phyloP scores from a whole-genome alignment of 257 asterid species.

The Solanum pinnatisectum region DNA sequence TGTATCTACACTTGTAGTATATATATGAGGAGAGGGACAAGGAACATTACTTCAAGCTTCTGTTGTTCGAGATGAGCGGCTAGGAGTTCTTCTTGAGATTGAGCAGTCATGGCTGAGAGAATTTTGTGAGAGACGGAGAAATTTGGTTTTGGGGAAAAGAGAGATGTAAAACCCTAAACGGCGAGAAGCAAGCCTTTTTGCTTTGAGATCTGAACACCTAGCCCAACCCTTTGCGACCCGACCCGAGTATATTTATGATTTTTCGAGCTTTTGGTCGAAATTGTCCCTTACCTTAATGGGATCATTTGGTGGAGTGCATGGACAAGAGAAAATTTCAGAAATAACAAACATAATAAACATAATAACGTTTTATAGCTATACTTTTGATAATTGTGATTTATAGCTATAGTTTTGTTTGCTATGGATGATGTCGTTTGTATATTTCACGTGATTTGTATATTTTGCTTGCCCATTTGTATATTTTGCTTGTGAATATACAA shows the following conservation, averaged over 20 bases:
- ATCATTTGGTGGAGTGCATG: background rate
- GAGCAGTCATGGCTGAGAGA: slow-evolving; percentile 36
- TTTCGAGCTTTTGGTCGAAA: background rate
- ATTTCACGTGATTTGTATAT: background rate
- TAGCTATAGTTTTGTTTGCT: background rate
- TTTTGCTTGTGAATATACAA: too few relatives aligned
- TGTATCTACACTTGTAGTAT: background rate
- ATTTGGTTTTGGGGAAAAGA: background rate
- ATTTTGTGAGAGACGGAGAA: background rate
- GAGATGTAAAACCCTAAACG: background rate
- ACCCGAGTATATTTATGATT: background rate
- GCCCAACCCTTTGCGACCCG: background rate
- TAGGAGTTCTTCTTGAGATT: slow-evolving; percentile 40
- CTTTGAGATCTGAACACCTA: background rate
- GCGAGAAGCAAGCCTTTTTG: background rate
- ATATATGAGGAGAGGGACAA: background rate
- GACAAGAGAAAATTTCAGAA: too few relatives aligned
- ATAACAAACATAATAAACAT: background rate
- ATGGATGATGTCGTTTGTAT: background rate
- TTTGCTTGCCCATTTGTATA: too few relatives aligned
- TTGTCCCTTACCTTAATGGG: background rate
- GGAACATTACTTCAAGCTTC: slow-evolving; percentile 29
- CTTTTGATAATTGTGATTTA: background rate
- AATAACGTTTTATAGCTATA: too few relatives aligned
- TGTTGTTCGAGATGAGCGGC: slow-evolving; percentile 44